Base-by-base conservation (phyloP, 768 basidiomycete genomes). In the Rhizopogon rudus region DNA sequence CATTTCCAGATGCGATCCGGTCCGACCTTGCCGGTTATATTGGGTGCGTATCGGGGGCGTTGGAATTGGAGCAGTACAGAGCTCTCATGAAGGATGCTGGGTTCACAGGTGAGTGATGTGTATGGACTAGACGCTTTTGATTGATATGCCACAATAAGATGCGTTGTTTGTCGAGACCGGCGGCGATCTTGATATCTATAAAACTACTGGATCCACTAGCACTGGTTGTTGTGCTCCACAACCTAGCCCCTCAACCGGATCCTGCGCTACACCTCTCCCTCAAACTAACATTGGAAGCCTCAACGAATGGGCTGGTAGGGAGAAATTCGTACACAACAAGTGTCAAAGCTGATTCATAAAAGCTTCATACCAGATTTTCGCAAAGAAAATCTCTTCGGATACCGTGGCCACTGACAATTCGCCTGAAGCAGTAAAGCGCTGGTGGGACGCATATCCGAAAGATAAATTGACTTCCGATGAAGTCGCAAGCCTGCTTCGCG, bases 391-490 rank as follows among this genome's bases (percentile, higher is more conserved):
- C 2, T 37, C 14, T n/a, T 49, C 54, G 3, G 57, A 57, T 1
- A 40, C 8, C 17, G 2, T 45, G 17, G 16, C n/a, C 28, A 14
- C 40, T 9, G 13, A 46, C 3, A 35, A 51, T 17, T 37, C 60
- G 0, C 51, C 40, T 6, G 55, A 57, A 5, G 59, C 71, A 5
- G 71, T 83, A 33, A 62, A 67, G 14, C 68, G 69, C 3, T 83
- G 78, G 79, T 81, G 79, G 80, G 77, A 82, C 52, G 81, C 80
- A 0, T 82, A 78, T 60, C 82, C 83, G 0, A 43, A 59, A 37
- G 35, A 49, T 20, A 43, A 60, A 2, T 46, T 79, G 31, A 63
- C 71, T 2, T 67, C 68, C 7, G 72, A 71, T 13, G 73, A 76
- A 17, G 70, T 82, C 0, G 76, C 71, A 17, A 61, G 55, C 17